These are phyloP conservation scores for Tulasnella sp. DNA, from an alignment of 768 basidiomycete genomes.

Conservation along the genomic window DNA sequence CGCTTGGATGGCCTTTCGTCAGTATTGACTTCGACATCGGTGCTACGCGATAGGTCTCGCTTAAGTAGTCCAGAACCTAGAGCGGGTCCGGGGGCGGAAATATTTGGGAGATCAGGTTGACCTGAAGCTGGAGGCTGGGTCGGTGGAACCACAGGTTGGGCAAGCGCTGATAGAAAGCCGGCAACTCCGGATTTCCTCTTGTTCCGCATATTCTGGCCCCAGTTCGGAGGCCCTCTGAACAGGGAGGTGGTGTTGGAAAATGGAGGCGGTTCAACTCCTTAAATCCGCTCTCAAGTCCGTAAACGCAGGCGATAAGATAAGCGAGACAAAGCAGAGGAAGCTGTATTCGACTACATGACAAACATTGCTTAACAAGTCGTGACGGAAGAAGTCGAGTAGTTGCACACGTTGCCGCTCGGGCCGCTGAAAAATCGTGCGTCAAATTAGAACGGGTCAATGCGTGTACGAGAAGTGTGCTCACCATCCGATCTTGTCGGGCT, in stretches of 20 bases:
- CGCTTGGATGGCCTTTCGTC: conserved; percentile 13
- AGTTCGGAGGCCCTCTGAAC: background rate
- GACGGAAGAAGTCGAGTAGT: background rate
- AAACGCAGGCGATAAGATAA: background rate
- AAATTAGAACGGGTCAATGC: background rate
- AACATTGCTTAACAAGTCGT: background rate
- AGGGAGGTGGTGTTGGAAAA: background rate
- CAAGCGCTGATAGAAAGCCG: background rate
- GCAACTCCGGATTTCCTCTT: background rate
- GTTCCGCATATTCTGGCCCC: background rate
- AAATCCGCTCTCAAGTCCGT: background rate
- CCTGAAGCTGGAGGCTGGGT: background rate
- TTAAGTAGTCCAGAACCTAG: background rate
- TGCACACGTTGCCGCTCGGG: background rate
- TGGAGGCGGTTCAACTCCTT: background rate
- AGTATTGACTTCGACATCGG: background rate
- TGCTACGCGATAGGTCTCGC: background rate
- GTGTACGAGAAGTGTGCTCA: background rate
- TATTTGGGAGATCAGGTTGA: background rate
- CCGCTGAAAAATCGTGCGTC: background rate
- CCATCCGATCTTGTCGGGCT: background rate
- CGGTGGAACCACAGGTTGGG: background rate
- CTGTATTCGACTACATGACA: background rate
- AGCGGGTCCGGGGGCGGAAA: background rate
- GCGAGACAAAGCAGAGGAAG: background rate